Evolutionary conservation across 2,329 filamentous ascomycete genomes (phyloP), one percentile per base, ranked within the genome.

Genomic region (Curvularia lunata): DNA sequence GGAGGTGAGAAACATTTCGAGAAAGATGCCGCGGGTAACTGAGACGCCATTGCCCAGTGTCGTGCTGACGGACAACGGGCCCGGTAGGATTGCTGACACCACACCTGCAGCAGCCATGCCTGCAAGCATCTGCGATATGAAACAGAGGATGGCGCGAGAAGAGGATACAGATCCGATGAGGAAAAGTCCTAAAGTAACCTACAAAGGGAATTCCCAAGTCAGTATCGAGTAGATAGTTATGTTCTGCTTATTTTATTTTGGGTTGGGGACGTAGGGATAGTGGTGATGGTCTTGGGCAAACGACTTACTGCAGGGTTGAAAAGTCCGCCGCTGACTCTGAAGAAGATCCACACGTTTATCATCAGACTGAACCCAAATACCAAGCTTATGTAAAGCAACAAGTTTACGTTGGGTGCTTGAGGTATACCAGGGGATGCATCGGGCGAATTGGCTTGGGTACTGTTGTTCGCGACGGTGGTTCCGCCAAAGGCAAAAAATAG

Each of bases 341-440:
- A 78, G 54, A 78, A 78, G 1, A 77, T 69, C 76, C 76, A 78
- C 0, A 76, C 76, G 52, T 76, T 77, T 5, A 78, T 72, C 70
- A 76, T 75, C 23, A 78, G 42, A 25, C 67, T 72, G 56, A 78
- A 77, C 0, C 74, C 75, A 62, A 78, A 78, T 10, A 68, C 66
- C 48, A 78, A 54, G 28, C 71, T 72, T 27, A 78, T 76, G 52
- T 74, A 78, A 3, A 78, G 58, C 41, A 77, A 45, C 12, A 74
- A 65, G 45, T 67, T 70, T 2, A 71, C 72, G 50, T 75, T 71
- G 3, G 72, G 71, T n/a, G 69, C 65, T 52, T 74, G 69, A 6
- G 67, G 71, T 8, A 73, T 69, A 12, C 64, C 66, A n/a, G 70
- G 65, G 0, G 18, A 7, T 16, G 12, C 34, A 43, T 27, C 5